Evolutionary conservation across 2,329 filamentous ascomycete genomes (phyloP), one percentile per base, ranked within the genome.

Genomic region (Aureobasidium sp.): DNA sequence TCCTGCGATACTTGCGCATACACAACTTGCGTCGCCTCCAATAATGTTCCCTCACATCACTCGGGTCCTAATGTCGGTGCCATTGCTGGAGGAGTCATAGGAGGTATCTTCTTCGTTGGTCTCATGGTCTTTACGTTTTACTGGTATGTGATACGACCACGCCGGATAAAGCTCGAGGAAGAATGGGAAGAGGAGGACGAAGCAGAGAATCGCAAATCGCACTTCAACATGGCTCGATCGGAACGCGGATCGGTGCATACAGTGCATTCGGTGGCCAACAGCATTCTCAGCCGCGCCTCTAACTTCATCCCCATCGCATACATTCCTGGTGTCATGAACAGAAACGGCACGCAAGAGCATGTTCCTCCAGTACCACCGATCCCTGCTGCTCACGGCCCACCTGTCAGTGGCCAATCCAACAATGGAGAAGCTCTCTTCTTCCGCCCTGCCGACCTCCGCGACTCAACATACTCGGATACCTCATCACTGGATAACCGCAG

Each of bases 281-380:
- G 95, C 31, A 94, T 98, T 67, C 88, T 98, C 67, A 98, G 96
- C 23, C 91, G 96, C 68, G 96, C 96, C 56, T 98, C 96, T 74
- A 99, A 99, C 83, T 95, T 99, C 77, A 99, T 99, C 74, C 96
- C 98, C 81, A 99, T 99, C 80, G 96, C 96, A 65, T 99, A 98
- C 79, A 98, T 99, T 71, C 96, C 96, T 18, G 96, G 96, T 67
- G 95, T 98, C 73, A 78, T 73, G 27, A 98, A 98, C 81, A 89
- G 95, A 71, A 94, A 95, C 16, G 90, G 91, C 10, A 92, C 93
- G 7, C 91, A 92, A n/a, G 38, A 71, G 20, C 67, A 70, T 43
- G 62, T 67, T 29, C 94, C 95, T n/a, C 95, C 95, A 0, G 95
- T 99, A 6, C 96, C 96, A 48, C 94, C 95, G 20, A 94, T 98